Base-by-base conservation (phyloP, 441 rosid genomes). In the Raphanus hybrid region DNA sequence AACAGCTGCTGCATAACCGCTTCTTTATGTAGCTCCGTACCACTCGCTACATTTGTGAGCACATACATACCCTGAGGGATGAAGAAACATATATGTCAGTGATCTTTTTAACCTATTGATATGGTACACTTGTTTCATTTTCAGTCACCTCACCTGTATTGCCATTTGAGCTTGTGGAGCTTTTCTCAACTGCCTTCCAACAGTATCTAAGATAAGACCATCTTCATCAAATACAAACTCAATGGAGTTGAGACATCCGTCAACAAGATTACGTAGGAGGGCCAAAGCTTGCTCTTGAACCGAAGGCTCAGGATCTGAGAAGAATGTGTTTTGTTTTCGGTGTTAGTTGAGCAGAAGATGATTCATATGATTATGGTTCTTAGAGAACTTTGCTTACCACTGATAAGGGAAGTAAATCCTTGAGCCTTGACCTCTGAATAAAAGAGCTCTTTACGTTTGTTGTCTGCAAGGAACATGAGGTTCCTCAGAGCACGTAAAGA, bases 191-290 rank as follows among this genome's bases (percentile, higher is more conserved):
- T 52, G 58, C 58, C 58, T 52, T 52, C 20, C 58, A 52, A 52
- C 58, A 14, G 58, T 14, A 52, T 52, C 58, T 52, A 52, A 15
- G 58, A 52, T 52, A 52, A 52, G 58, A 6, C 18, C 58, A 52
- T 52, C 58, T 52, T 52, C 58, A 52, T 14, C 58, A 52, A 52
- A 52, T 52, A 52, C 58, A 52, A 52, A 52, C 58, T 52, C 58
- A 52, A 52, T 15, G 58, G 58, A 52, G 58, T 52, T 52, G 58
- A 52, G 14, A 6, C 18, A 14, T 14, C 58, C 58, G 2, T 52
- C 58, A 52, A 52, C 58, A 52, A 52, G 58, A 6, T 52, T 52
- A 15, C 58, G 58, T 0, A 52, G 20, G 9, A 52, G 58, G 58
- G 58, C 58, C 9, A 52, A 6, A 52, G 58, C 58, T 52, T 52